Evolutionary conservation across 1,139 yeast species (phyloP), one percentile per base, ranked within the genome.

Genomic region (Debaryomyces nepalensis): DNA sequence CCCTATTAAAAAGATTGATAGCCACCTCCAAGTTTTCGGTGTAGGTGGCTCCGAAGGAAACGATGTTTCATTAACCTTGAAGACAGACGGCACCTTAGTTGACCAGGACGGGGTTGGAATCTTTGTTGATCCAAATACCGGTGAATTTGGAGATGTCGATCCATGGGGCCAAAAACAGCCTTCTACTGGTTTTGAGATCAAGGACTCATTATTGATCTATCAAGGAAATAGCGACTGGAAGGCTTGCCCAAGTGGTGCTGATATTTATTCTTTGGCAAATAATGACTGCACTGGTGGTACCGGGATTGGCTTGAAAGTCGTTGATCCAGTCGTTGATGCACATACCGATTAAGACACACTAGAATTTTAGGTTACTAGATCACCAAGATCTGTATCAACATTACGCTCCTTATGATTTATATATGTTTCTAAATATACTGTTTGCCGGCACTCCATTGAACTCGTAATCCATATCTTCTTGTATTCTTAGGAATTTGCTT

Each of bases 31-130:
- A 30, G 68, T 63, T 6, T 63, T 64, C 48, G 49, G 63, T 8
- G 68, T 65, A 26, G 69, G 68, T 14, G 69, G 68, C 3, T 27
- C 42, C 29, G 61, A 57, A n/a, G 70, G 69, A 12, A 41, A 48
- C 6, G 59, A 49, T 34, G 51, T 60, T 30, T 42, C 44, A 10
- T 54, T 64, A 41, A 49, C 58, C 7, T 56, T 64, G 50, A 51
- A 53, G 23, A 37, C 47, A 5, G 66, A 63, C 37, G 57, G 59
- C 12, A 45, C 64, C 19, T 59, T 65, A 53, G 53, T 46, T 18
- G 70, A 65, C 54, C 63, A 58, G 45, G 57, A 55, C 40, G 61
- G 61, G 8, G 50, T 53, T 36, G 66, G 60, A n/a, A 48, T 65
- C 42, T 51, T 51, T 48, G 52, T 59, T 45, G 59, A 61, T 47